Percentiles rank a stretch among this genome's conserved stretches.
phyloP scores from a whole-genome alignment of 2,329 filamentous ascomycete genomes.

The Fusarium nelsonii region DNA sequence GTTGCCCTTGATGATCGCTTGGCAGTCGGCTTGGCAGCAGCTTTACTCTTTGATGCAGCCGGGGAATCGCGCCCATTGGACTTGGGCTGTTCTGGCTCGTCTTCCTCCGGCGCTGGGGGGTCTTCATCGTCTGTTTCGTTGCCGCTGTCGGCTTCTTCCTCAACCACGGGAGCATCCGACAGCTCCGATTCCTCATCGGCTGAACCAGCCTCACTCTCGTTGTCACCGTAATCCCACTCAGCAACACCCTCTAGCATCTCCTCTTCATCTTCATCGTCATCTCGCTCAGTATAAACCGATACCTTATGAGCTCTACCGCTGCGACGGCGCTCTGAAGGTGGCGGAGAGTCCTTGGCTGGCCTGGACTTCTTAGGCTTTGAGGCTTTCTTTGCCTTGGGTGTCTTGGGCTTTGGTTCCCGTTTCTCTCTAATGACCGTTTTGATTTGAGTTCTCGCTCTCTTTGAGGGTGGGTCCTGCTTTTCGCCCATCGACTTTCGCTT shows the following conservation, averaged over 20 bases:
- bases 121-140: constrained; percentile 33
- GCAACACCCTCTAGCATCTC: constrained; percentile 73
- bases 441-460: constrained; percentile 54
- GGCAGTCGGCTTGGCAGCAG: constrained; percentile 38
- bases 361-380: constrained; percentile 50
- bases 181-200: constrained; percentile 41
- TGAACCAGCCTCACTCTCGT: constrained; percentile 37
- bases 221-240: constrained; percentile 64
- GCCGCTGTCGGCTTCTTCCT: constrained; percentile 24
- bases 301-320: constrained; percentile 64
- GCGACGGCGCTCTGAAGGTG: constrained; percentile 64
- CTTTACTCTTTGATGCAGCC: constrained; percentile 41
- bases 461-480: constrained; percentile 58
- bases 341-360: constrained; percentile 49
- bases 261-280: constrained; percentile 69
- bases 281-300: constrained; percentile 67
- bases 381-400: constrained; percentile 53
- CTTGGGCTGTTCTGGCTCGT: constrained; percentile 39
- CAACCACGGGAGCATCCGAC: constrained; percentile 40
- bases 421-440: constrained; percentile 56
- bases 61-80: constrained; percentile 46
- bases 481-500: constrained; percentile 70
- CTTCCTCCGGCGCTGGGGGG: constrained; percentile 34
- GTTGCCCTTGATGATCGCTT: constrained; percentile 47
- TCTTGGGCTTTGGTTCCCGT: constrained; percentile 53